These are phyloP conservation scores for Hygrophila difformis DNA, from an alignment of 257 asterid species.

Conservation along the genomic window DNA sequence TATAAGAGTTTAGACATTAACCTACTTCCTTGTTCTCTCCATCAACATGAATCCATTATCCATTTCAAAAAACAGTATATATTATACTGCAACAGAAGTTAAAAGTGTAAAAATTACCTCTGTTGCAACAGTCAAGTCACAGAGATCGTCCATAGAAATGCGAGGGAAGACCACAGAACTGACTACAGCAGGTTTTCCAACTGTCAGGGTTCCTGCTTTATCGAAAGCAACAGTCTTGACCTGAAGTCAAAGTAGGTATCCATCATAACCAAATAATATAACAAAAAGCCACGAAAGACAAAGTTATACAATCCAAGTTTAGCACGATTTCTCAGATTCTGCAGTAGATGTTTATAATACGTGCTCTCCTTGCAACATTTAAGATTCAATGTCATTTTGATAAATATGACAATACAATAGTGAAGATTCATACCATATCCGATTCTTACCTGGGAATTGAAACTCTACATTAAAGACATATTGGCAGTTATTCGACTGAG, in stretches of 20 bases:
- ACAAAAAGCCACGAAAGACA: no score
- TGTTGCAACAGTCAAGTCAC: constrained; percentile 76
- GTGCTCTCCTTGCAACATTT: no score
- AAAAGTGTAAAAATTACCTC: constrained; percentile 49
- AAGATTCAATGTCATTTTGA: no score
- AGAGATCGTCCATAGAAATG: constrained; percentile 70
- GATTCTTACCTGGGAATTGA: no score
- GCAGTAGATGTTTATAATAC: no score
- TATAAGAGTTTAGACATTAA: background rate
- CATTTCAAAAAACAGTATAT: background rate
- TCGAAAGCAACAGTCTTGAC: constrained; percentile 77
- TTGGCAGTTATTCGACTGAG: background rate
- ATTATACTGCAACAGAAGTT: background rate
- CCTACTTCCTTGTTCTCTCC: constrained; percentile 5
- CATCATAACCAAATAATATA: constrained; percentile 2
- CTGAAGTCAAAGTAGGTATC: no score
- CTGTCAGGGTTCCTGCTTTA: constrained; percentile 86
- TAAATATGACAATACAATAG: no score
- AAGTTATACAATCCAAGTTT: no score
- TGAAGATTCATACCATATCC: no score
- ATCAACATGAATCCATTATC: constrained; percentile 2
- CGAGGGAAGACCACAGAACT: constrained; percentile 65
- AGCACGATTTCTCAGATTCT: no score
- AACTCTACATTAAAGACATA: no score
- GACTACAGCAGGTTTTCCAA: constrained; percentile 90